These are phyloP conservation scores for Nannizziopsis arthrosporioides DNA, from an alignment of 2,329 filamentous ascomycete species.

Conservation along the genomic window DNA sequence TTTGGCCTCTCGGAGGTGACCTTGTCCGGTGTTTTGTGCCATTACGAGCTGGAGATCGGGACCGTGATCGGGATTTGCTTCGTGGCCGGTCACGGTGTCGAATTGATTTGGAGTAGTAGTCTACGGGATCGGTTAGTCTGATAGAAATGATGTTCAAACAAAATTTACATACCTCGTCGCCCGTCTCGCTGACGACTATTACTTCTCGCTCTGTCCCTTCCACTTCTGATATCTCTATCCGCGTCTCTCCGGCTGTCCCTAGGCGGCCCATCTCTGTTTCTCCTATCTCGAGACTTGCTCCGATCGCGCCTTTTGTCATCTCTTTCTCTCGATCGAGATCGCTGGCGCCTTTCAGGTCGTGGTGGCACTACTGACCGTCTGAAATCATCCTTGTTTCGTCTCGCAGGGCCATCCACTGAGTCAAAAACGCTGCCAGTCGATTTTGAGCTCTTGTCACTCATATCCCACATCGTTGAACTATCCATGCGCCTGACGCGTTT, in stretches of 20 bases:
- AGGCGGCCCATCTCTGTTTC: conserved; percentile 19
- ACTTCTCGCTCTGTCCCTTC: conserved; percentile 27
- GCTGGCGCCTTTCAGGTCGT: conserved; percentile 31
- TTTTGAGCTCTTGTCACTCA: conserved; percentile 24
- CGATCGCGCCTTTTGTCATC: conserved; percentile 32
- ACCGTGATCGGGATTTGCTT: conserved; percentile 20
- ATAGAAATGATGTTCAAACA: background rate
- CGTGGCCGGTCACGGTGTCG: conserved; percentile 25
- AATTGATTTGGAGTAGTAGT: conserved; percentile 21
- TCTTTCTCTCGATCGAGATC: conserved; percentile 31
- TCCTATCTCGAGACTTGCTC: conserved; percentile 35
- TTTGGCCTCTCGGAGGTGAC: conserved; percentile 27
- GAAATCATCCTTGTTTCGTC: conserved; percentile 25
- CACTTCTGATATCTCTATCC: conserved; percentile 32
- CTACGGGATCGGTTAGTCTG: conserved; percentile 1
- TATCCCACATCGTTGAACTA: conserved; percentile 51
- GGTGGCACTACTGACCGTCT: conserved; percentile 18
- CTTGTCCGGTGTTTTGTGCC: conserved; percentile 26
- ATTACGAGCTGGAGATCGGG: conserved; percentile 25
- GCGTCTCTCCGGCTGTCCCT: conserved; percentile 28
- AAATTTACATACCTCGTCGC: conserved; percentile 28
- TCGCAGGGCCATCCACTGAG: conserved; percentile 9
- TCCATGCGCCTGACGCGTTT: conserved; percentile 45
- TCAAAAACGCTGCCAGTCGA: conserved; percentile 10
- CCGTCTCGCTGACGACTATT: conserved; percentile 21